phyloP scores from a whole-genome alignment of 139 green algal species.

The Auxenochlorella pyrenoidosa region DNA sequence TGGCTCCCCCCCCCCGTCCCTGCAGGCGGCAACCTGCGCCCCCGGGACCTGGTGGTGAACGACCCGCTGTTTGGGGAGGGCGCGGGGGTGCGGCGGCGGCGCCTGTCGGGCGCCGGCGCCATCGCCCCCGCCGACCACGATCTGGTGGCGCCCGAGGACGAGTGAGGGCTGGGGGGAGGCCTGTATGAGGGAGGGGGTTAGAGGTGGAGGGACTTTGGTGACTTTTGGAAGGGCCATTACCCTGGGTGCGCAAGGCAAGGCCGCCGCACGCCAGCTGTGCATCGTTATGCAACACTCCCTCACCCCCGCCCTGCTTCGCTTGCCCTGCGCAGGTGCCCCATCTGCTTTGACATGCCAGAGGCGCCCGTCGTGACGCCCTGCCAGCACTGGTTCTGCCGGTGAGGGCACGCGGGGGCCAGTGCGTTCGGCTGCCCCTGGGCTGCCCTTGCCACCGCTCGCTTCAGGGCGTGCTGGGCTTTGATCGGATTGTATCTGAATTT shows the following conservation, averaged over 20 bases:
- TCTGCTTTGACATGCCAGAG: constrained; percentile 71
- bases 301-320: neutral
- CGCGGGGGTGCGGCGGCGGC: neutral
- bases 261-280: no score
- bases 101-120: neutral
- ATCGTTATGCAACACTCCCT: neutral
- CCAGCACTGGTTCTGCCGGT: constrained; percentile 79
- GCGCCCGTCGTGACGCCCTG: constrained; percentile 61
- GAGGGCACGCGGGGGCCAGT: neutral
- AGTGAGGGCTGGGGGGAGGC: constrained; percentile 44
- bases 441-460: neutral
- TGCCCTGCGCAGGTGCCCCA: constrained; percentile 45
- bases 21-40: constrained; percentile 22
- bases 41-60: neutral
- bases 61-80: constrained; percentile 27
- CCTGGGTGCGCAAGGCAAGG: no score
- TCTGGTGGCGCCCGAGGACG: constrained; percentile 42
- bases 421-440: neutral
- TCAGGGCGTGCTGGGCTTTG: no score
- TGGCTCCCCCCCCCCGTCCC: neutral
- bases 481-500: no score
- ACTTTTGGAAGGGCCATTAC: no score
- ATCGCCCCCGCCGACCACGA: neutral
- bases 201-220: no score
- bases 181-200: no score